These are phyloP conservation scores for Cyclospora cayetanensis DNA, from an alignment of 169 alveolate species.

Conservation along the genomic window DNA sequence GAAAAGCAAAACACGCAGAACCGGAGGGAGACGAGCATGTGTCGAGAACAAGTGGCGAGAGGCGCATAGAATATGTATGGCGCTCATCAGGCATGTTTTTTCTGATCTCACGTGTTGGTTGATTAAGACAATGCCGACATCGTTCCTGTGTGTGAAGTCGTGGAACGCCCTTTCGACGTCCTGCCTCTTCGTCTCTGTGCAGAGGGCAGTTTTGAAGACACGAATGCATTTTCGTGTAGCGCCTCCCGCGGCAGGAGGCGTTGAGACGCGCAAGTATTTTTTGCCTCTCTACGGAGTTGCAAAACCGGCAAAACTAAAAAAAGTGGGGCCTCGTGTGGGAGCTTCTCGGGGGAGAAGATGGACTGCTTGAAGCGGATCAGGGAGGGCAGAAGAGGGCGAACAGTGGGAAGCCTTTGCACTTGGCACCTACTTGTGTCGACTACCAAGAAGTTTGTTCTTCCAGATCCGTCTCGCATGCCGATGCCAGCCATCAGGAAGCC, in stretches of 20 bases:
- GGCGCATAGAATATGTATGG: no score
- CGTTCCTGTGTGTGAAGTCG: slow-evolving; percentile 81
- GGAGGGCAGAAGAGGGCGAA: neutral
- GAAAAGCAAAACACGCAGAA: no score
- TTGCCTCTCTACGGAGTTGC: no score
- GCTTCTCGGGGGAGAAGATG: no score
- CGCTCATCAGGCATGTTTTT: no score
- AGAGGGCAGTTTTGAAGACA: neutral
- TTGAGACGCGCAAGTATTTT: no score
- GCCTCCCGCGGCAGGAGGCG: neutral
- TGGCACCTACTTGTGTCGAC: slow-evolving; percentile 75
- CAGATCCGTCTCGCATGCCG: slow-evolving; percentile 87
- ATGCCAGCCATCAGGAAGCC: slow-evolving; percentile 91
- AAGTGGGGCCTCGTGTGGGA: no score
- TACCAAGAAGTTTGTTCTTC: slow-evolving; percentile 82
- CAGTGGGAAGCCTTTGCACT: neutral
- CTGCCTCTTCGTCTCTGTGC: slow-evolving; percentile 62
- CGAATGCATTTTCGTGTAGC: neutral
- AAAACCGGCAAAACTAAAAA: no score
- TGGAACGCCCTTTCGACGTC: slow-evolving; percentile 84
- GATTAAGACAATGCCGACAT: slow-evolving; percentile 88
- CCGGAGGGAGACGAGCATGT: no score
- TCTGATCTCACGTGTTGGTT: slow-evolving; percentile 80
- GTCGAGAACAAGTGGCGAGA: no score
- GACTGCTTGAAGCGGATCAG: neutral